These are phyloP conservation scores for Chloropicon primus DNA, from an alignment of 139 green algal species.

Conservation along the genomic window DNA sequence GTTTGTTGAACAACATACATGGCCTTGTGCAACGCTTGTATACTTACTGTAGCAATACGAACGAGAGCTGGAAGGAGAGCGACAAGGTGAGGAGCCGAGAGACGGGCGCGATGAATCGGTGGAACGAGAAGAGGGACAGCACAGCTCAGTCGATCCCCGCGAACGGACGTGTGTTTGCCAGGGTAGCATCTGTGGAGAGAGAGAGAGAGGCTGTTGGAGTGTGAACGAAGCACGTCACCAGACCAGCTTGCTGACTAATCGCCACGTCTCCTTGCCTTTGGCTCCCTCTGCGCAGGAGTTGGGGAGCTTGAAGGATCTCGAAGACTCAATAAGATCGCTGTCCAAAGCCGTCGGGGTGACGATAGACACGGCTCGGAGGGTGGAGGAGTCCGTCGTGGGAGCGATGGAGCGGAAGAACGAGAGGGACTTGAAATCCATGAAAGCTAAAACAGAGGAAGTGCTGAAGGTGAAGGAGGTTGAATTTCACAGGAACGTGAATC, in stretches of 20 bases:
- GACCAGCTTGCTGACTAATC: no score
- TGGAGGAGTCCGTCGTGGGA: not conserved
- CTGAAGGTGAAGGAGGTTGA: not conserved
- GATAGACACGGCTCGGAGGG: not conserved
- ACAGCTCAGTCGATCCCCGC: no score
- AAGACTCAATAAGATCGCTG: not conserved
- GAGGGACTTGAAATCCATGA: not conserved
- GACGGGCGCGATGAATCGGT: no score
- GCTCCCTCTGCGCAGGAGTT: no score
- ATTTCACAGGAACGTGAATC: not conserved
- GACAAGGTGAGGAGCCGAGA: no score
- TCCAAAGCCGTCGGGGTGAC: not conserved
- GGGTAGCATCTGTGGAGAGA: no score
- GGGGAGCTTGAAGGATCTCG: not conserved
- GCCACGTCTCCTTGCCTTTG: no score
- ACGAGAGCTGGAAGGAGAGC: not conserved
- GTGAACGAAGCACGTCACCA: no score
- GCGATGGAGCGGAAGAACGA: not conserved
- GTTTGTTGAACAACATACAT: not conserved
- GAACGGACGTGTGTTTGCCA: no score
- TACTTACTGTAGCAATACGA: not conserved
- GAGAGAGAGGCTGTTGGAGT: no score
- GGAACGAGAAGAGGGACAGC: no score
- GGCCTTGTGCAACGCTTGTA: not conserved
- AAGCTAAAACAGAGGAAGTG: not conserved